phyloP scores from a whole-genome alignment of 805 yeast species.

The Suhomyces tanzawaensis region DNA sequence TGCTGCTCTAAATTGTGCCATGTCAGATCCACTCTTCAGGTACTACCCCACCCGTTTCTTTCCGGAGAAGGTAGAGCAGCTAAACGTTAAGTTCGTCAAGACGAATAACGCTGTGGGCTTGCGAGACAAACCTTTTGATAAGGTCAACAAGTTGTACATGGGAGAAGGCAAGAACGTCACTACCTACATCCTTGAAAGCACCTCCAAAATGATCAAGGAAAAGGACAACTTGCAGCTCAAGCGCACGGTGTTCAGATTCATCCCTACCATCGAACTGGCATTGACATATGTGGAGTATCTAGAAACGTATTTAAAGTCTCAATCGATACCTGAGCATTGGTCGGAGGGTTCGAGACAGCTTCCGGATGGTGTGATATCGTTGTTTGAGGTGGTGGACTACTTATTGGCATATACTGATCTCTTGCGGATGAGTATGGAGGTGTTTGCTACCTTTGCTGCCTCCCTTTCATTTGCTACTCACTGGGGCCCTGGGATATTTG shows the following conservation, averaged over 20 bases:
- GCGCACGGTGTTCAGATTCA: constrained; percentile 1
- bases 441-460: constrained; percentile 1
- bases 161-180: neutral
- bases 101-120: neutral
- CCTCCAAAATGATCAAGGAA: neutral
- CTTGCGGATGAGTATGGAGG: constrained; percentile 2
- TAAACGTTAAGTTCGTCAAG: neutral
- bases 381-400: constrained; percentile 2
- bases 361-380: constrained; percentile 3
- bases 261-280: neutral
- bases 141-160: constrained; percentile 3
- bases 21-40: neutral
- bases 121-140: neutral
- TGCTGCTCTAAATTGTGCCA: neutral
- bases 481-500: constrained; percentile 7
- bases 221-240: neutral
- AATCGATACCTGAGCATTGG: neutral
- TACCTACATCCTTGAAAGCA: neutral
- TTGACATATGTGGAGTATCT: neutral
- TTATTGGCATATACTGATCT: constrained; percentile 4
- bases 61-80: neutral
- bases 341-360: neutral
- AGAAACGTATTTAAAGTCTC: neutral
- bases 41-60: neutral
- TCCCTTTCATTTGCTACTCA: constrained; percentile 3